Evolutionary conservation across 2,329 filamentous ascomycete genomes (phyloP).

Genomic region (Pyrenophora seminiperda): DNA sequence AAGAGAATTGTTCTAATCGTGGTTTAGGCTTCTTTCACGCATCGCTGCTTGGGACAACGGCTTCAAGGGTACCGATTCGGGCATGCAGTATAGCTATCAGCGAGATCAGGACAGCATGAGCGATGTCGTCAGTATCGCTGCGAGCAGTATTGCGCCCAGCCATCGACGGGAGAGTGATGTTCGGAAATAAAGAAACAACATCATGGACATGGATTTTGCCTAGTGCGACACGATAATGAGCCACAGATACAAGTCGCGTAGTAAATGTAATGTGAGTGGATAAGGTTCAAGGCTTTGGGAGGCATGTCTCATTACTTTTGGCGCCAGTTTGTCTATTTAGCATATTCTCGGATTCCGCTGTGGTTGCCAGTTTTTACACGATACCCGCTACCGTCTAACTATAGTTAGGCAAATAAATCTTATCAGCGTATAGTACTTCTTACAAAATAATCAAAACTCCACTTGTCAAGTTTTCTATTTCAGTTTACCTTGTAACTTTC

Average conservation of each 20-base stretch:
- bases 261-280: slow-evolving; percentile 3
- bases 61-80: slow-evolving; percentile 30
- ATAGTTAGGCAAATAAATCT: no score
- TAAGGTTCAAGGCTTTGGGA: neutral
- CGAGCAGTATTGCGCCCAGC: slow-evolving; percentile 15
- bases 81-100: slow-evolving; percentile 27
- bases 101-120: slow-evolving; percentile 29
- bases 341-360: neutral
- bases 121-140: slow-evolving; percentile 19
- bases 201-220: neutral
- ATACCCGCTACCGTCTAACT: no score
- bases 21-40: slow-evolving; percentile 39
- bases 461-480: no score
- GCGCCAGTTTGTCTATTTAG: neutral
- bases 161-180: slow-evolving; percentile 14
- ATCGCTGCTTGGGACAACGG: slow-evolving; percentile 45
- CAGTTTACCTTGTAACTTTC: no score
- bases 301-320: slow-evolving; percentile 5
- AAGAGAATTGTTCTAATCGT: slow-evolving; percentile 27
- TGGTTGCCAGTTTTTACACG: no score
- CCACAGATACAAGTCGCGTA: neutral
- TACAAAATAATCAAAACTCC: no score
- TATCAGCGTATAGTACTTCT: no score
- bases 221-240: neutral
- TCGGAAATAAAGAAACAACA: slow-evolving; percentile 5